Conservation (phyloP, 495 filamentous ascomycete genomes). For the Podospora fimiseda region DNA sequence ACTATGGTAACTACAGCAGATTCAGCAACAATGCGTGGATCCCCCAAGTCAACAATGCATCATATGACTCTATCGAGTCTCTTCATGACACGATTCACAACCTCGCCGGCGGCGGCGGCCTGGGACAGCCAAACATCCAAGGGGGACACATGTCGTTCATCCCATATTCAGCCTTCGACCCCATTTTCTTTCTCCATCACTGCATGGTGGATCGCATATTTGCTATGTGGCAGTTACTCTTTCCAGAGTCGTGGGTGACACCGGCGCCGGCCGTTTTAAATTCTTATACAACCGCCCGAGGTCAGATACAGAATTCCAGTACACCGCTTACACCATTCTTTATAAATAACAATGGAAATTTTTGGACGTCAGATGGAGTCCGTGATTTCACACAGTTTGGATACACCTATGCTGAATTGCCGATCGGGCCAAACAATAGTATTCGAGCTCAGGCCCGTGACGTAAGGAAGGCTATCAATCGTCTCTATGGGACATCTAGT, state of each 20-base stretch:
- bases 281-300: slow-evolving; percentile 47
- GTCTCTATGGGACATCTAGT: slow-evolving; percentile 45
- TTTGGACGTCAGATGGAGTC: slow-evolving; percentile 45
- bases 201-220: slow-evolving; percentile 61
- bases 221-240: slow-evolving; percentile 65
- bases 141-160: slow-evolving; percentile 60
- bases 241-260: slow-evolving; percentile 52
- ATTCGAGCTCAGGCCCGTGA: slow-evolving; percentile 25
- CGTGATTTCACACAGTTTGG: slow-evolving; percentile 42
- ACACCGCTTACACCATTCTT: slow-evolving; percentile 45
- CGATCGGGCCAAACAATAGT: slow-evolving; percentile 9
- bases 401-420: slow-evolving; percentile 58
- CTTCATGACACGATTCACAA: slow-evolving; percentile 62
- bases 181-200: slow-evolving; percentile 66
- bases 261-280: slow-evolving; percentile 38
- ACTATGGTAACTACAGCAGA: slow-evolving; percentile 48
- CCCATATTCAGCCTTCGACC: slow-evolving; percentile 65
- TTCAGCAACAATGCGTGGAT: slow-evolving; percentile 56
- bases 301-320: slow-evolving; percentile 32
- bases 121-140: slow-evolving; percentile 14
- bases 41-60: slow-evolving; percentile 23
- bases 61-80: slow-evolving; percentile 54
- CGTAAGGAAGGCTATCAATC: slow-evolving; percentile 45
- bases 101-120: slow-evolving; percentile 39
- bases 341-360: slow-evolving; percentile 32